Percentiles rank a stretch among this genome's conserved stretches.
Evolutionary conservation across 768 basidiomycete species (phyloP).

Genomic region (Boletus rubropictus): DNA sequence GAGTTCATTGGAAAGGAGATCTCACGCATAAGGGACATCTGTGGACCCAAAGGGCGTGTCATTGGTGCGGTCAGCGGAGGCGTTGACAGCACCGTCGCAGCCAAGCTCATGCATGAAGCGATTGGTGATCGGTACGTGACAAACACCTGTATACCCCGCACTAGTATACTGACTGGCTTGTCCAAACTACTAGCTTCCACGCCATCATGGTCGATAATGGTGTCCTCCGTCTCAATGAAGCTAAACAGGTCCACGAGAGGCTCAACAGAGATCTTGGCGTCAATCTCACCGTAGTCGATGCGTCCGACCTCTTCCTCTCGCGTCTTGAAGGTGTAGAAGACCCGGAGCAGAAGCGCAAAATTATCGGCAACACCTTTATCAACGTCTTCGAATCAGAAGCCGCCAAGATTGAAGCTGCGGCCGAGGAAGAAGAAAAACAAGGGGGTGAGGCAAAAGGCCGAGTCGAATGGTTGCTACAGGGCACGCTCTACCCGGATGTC

Average conservation of each 20-base stretch:
- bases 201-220: slow-evolving; percentile 99
- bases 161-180: background rate
- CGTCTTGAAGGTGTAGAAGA: slow-evolving; percentile 90
- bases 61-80: slow-evolving; percentile 98
- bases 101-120: slow-evolving; percentile 99
- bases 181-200: slow-evolving; percentile 64
- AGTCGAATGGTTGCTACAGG: slow-evolving; percentile 96
- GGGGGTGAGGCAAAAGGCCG: slow-evolving; percentile 76
- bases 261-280: slow-evolving; percentile 90
- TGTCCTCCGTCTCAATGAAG: slow-evolving; percentile 89
- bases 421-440: slow-evolving; percentile 65
- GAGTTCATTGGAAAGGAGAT: slow-evolving; percentile 98
- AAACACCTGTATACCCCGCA: background rate
- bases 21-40: slow-evolving; percentile 86
- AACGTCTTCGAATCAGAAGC: slow-evolving; percentile 97
- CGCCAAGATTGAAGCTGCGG: slow-evolving; percentile 74
- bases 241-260: slow-evolving; percentile 87
- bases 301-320: slow-evolving; percentile 87
- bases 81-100: slow-evolving; percentile 96
- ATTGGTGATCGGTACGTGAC: slow-evolving; percentile 83
- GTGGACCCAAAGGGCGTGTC: slow-evolving; percentile 89
- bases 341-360: slow-evolving; percentile 94
- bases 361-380: slow-evolving; percentile 99
- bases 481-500: slow-evolving; percentile 97
- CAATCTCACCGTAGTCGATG: slow-evolving; percentile 93